Percentiles rank a stretch among this genome's conserved stretches.
Conservation (phyloP, 768 basidiomycete genomes). For the Paxillus ammoniavirescens region DNA sequence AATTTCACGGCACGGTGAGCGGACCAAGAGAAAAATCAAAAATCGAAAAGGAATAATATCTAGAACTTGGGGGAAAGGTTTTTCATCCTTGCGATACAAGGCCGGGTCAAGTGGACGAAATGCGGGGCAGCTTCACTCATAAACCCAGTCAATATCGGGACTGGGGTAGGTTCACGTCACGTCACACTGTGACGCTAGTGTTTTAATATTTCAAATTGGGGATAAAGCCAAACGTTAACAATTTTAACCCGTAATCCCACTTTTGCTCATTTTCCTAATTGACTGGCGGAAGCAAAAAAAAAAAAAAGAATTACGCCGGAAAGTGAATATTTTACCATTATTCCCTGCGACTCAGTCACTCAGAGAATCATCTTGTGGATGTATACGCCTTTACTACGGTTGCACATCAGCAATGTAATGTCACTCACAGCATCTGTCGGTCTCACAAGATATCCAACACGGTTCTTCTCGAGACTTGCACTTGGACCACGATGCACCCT, state of each 20-base stretch:
- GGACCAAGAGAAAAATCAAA: background rate
- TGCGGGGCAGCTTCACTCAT: slow-evolving; percentile 18
- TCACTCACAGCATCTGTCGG: slow-evolving; percentile 9
- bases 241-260: background rate
- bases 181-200: slow-evolving; percentile 4
- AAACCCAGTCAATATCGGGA: slow-evolving; percentile 3
- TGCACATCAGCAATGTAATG: slow-evolving; percentile 37
- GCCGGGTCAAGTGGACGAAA: background rate
- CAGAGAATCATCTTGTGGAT: slow-evolving; percentile 26
- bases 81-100: background rate
- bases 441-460: background rate
- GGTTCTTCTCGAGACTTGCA: background rate
- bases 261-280: slow-evolving; percentile 22
- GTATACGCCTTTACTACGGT: slow-evolving; percentile 27
- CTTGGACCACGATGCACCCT: background rate
- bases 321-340: background rate
- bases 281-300: too few species aligned
- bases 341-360: background rate
- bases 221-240: slow-evolving; percentile 13
- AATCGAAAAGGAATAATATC: background rate
- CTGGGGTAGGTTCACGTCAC: slow-evolving; percentile 12
- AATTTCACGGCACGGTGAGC: background rate
- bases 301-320: too few species aligned
- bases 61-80: background rate
- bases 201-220: slow-evolving; percentile 21